Base-by-base conservation (phyloP, 495 filamentous ascomycete species). In the Penicillium antarcticum region DNA sequence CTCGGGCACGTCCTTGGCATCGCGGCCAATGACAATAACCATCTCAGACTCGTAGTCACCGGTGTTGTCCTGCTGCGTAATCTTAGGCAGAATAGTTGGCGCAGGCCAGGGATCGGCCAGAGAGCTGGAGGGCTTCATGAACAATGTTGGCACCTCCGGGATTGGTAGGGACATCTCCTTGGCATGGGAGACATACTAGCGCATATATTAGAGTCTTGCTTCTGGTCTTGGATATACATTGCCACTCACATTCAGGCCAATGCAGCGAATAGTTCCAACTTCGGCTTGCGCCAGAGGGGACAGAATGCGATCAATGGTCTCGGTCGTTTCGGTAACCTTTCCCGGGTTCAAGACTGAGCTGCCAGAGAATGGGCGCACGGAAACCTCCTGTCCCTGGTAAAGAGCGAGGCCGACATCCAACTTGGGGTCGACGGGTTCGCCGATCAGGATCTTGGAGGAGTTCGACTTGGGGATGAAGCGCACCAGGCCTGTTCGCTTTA, bases 21-120 rank as follows among this genome's bases (percentile, higher is more conserved):
- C 69, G 60, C 83, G 84, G 18, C 88, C 88, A 53, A 94, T 91
- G 1, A 94, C 68, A 41, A 81, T 80, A 2, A 89, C 86, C 50
- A 95, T 80, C 65, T 95, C 89, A 42, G 86, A 88, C 62, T 94
- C 90, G 55, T 92, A 95, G 62, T 94, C 90, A 7, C 91, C 74
- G 4, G 71, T 80, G 38, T 70, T 71, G 42, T 80, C 72, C 31
- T 62, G 41, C 47, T 75, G 74, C 0, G 86, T 85, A 35, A 84
- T 64, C 29, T 78, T 78, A 24, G 82, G 83, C 17, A 91, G 70
- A 21, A 84, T 79, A 17, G 88, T 84, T n/a, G 77, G 73, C 0
- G 79, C 74, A 41, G 88, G 87, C 50, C 72, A 82, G 5, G 88
- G 89, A 24, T 87, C 85, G 0, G 80, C 64, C 19, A 92, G 76